A percentile compares a stretch with the other conserved stretches of the same genome.
These are phyloP conservation scores for Endoconidiophora polonica DNA, from an alignment of 2,329 filamentous ascomycete species.

Conservation along the genomic window DNA sequence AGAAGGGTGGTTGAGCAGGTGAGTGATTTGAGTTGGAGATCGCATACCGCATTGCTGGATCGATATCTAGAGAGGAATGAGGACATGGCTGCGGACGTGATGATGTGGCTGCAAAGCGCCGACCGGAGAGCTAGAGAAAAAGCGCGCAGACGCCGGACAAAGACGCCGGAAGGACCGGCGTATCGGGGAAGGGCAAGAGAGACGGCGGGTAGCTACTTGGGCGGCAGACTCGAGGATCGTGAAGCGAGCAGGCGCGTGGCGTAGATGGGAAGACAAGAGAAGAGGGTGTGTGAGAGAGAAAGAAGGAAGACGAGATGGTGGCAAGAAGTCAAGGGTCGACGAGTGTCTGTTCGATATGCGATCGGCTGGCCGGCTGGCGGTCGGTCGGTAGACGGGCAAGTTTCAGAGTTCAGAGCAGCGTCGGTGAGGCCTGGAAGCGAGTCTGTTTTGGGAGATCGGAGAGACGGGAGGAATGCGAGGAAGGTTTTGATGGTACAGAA, in stretches of 20 bases:
- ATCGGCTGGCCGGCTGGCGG: too few relatives aligned
- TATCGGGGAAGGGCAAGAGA: neutral
- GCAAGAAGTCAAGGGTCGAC: too few relatives aligned
- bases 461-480: neutral
- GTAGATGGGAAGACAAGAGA: neutral
- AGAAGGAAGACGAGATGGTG: too few relatives aligned
- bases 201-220: too few relatives aligned
- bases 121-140: neutral
- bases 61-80: slow-evolving; percentile 9
- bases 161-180: too few relatives aligned
- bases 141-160: neutral
- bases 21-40: neutral
- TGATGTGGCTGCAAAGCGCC: neutral
- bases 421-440: neutral
- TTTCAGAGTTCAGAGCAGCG: too few relatives aligned
- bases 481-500: too few relatives aligned
- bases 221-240: too few relatives aligned
- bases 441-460: neutral
- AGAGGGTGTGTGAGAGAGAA: neutral
- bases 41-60: slow-evolving; percentile 8
- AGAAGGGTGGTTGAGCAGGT: neutral
- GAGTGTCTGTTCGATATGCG: too few relatives aligned
- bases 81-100: slow-evolving; percentile 1
- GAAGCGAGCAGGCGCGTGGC: neutral
- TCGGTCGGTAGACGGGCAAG: too few relatives aligned